Evolutionary conservation across 2,329 filamentous ascomycete species (phyloP), one percentile per base, ranked within the genome.

Genomic region (Botrytis tulipae): DNA sequence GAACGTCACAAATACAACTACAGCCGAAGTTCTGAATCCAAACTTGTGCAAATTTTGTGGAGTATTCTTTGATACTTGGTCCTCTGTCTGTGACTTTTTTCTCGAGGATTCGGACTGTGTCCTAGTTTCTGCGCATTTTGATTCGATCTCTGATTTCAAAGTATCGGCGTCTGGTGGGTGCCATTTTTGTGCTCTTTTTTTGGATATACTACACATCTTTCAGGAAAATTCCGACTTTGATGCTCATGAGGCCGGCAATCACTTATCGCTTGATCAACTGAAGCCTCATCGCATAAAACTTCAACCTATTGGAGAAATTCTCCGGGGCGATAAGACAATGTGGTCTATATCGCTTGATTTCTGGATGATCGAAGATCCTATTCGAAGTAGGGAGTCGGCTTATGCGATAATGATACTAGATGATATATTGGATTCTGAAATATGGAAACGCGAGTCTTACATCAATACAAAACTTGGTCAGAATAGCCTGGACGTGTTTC

Each of bases 81-180:
- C 46, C 46, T 51, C 46, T 25, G 46, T n/a, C 22, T 6, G 10
- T 51, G 22, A n/a, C 1, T n/a, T 25, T 12, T 51, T 14, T 5
- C 4, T 4, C 3, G 1, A 48, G 4, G 0, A 12, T 5, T 0
- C 1, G 9, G 5, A 2, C 12, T 1, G 0, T 25, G 0, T 6
- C 22, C 46, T 25, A 51, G 0, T 3, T 12, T 51, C 4, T 14
- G 25, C 25, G 25, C 48, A n/a, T n/a, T 3, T 7, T n/a, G 25
- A 14, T 51, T 16, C 25, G 1, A 16, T 51, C 4, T 51, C 48
- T 51, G 48, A 3, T 14, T 1, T 51, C 0, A 7, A n/a, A n/a
- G 25, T 2, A 14, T 51, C 25, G 10, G 48, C 48, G 4, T 51
- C 48, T n/a, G 1, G 48, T n/a, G 48, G 48, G 0, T 51, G 48